Base-by-base conservation (phyloP, 192 early-diverging fungal genomes). In the Coemansia sp. region DNA sequence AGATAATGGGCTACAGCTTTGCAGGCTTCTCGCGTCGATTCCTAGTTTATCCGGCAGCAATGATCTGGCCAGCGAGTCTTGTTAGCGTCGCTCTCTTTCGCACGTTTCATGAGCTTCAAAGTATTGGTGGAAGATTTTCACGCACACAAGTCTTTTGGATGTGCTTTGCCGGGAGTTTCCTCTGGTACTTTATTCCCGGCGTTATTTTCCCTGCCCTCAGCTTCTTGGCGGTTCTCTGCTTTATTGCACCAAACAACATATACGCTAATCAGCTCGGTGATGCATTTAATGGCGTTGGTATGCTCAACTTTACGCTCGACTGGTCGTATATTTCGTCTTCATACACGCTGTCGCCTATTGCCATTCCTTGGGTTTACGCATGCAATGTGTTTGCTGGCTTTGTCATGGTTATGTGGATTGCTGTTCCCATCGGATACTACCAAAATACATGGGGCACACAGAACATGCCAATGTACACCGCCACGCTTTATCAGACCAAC, bases 61-160 rank as follows among this genome's bases (percentile, higher is more conserved):
- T 97, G 93, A 83, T 93, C 48, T 99, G 95, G 95, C 95, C 95
- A 4, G 65, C 86, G 5, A 90, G 85, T 40, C 84, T 98, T 40
- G 85, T 92, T 42, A 88, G 87, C 54, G 88, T 92, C 38, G 88
- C 92, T 11, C 75, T 95, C 23, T 92, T 94, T 76, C 86, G 87
- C n/a, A 88, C 91, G 1, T 86, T 96, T 49, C 93, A 96, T 71
- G 87, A 90, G 52, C 39, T 62, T 60, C 85, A 88, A 65, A 18
- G 77, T 82, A 49, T 78, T 68, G 76, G 72, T 26, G 73, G 69
- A n/a, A 72, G 66, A 26, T 75, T 89, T 41, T 73, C 84, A 7
- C 81, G 87, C 40, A 85, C 85, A 12, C 63, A 83, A 56, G 21
- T 86, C 8, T 89, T 89, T 48, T 83, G 78, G 76, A 65, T 74